These are phyloP conservation scores for Fonsecaea erecta DNA, from an alignment of 2,329 filamentous ascomycete species.

Conservation along the genomic window DNA sequence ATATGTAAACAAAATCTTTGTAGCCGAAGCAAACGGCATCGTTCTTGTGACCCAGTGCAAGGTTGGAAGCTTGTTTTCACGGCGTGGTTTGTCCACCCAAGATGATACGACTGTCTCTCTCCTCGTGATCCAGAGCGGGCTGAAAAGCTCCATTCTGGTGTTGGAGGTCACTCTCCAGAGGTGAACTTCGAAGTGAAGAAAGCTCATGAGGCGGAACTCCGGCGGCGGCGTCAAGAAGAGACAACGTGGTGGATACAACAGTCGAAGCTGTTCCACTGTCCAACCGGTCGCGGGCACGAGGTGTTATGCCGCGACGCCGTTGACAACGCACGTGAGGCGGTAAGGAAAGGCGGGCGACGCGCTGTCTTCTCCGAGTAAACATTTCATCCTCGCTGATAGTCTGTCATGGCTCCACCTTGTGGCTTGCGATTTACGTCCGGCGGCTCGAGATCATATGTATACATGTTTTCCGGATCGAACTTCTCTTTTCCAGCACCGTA, in stretches of 20 bases:
- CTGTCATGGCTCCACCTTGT: conserved; percentile 24
- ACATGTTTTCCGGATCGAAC: conserved; percentile 27
- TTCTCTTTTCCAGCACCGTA: conserved; percentile 34
- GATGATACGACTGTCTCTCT: neutral
- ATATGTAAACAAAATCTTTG: neutral
- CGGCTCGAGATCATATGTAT: conserved; percentile 33
- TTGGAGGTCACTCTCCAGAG: neutral
- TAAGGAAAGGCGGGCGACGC: neutral
- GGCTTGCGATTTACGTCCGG: conserved; percentile 35
- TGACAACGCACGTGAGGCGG: no score
- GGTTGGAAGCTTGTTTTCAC: neutral
- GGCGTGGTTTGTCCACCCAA: neutral
- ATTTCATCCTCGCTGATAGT: conserved; percentile 21
- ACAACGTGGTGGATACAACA: no score
- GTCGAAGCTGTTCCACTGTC: no score
- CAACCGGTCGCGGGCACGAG: no score
- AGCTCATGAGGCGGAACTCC: no score
- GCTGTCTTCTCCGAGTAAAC: neutral
- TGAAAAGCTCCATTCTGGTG: neutral
- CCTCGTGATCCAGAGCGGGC: neutral
- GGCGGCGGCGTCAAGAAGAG: no score
- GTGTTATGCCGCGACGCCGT: no score
- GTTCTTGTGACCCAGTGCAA: neutral
- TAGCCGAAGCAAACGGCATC: neutral
- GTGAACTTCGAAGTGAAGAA: no score